A percentile compares a stretch with the other conserved stretches of the same genome.
phyloP scores from a whole-genome alignment of 179 eudicot genomes.

The Actinidia chinensis region DNA sequence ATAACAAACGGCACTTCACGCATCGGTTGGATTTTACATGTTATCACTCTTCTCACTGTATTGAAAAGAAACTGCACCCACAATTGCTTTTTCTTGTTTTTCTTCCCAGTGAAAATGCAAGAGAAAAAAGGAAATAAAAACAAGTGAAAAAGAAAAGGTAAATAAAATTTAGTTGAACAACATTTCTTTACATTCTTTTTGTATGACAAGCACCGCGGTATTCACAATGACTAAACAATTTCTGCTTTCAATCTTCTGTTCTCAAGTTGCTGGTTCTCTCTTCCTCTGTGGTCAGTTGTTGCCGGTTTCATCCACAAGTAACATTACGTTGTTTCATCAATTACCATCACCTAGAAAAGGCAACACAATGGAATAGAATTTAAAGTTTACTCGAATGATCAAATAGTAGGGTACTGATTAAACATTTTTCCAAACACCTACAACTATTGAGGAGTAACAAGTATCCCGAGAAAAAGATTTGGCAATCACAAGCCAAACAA shows the following conservation, averaged over 20 bases:
- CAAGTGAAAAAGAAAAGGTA: not conserved
- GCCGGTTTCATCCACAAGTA: conserved; percentile 20
- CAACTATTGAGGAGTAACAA: too few species aligned
- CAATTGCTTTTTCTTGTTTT: not conserved
- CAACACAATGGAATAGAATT: not conserved
- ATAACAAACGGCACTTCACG: not conserved
- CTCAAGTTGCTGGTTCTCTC: conserved; percentile 2
- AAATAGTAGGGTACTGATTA: not conserved
- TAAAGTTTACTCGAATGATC: not conserved
- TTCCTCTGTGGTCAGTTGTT: not conserved
- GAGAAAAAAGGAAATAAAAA: not conserved
- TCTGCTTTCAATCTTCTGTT: conserved; percentile 8
- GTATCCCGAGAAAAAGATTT: not conserved
- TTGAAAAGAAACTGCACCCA: not conserved
- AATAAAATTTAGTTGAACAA: not conserved
- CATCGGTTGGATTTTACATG: not conserved
- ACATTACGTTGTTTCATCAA: conserved; percentile 42
- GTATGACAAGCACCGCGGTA: conserved; percentile 12
- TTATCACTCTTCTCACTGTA: too few species aligned
- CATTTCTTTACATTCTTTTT: conserved; percentile 3
- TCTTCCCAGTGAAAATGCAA: not conserved
- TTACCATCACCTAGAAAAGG: conserved; percentile 41
- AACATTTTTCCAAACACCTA: not conserved
- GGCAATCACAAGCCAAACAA: not conserved
- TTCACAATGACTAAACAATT: conserved; percentile 30